These are phyloP conservation scores for Pythium periplocum DNA, from an alignment of 352 stramenopile species.

Conservation along the genomic window DNA sequence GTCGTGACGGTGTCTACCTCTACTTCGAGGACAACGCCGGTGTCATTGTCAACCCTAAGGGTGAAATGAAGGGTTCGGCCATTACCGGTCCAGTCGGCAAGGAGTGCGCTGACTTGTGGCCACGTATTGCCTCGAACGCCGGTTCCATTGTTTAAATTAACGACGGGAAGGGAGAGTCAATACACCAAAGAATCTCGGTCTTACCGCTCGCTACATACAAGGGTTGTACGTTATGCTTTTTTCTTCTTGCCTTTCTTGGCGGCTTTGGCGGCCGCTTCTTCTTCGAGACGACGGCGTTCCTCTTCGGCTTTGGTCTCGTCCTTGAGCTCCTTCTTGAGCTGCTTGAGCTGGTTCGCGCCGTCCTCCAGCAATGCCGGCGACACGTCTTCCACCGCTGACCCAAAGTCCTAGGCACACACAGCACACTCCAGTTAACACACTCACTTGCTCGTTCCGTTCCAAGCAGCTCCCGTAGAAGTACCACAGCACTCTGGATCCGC, in stretches of 20 bases:
- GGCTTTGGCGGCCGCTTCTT: slow-evolving; percentile 68
- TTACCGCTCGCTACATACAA: not conserved
- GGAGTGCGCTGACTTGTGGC: slow-evolving; percentile 99
- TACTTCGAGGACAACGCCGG: slow-evolving; percentile 99
- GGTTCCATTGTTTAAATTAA: slow-evolving; percentile 98
- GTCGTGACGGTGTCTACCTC: slow-evolving; percentile 99
- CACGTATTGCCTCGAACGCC: slow-evolving; percentile 99
- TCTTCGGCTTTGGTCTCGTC: slow-evolving; percentile 75
- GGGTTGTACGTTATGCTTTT: slow-evolving; percentile 27
- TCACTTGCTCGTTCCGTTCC: not conserved
- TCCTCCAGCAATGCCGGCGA: slow-evolving; percentile 55
- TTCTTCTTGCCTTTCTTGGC: slow-evolving; percentile 83
- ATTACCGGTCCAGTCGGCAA: slow-evolving; percentile 99
- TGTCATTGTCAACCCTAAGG: slow-evolving; percentile 99
- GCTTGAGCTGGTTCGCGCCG: slow-evolving; percentile 46
- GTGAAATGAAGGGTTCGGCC: slow-evolving; percentile 99
- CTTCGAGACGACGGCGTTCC: slow-evolving; percentile 59
- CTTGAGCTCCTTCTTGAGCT: slow-evolving; percentile 79
- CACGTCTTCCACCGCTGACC: slow-evolving; percentile 40
- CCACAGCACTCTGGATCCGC: slow-evolving; percentile 43
- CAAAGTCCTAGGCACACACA: slow-evolving; percentile 28
- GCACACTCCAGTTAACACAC: not conserved
- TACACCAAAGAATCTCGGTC: slow-evolving; percentile 18
- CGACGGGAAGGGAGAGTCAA: no score
- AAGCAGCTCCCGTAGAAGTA: slow-evolving; percentile 6